Base-by-base conservation (phyloP, 1,139 yeast species). In the Diutina siamensis region DNA sequence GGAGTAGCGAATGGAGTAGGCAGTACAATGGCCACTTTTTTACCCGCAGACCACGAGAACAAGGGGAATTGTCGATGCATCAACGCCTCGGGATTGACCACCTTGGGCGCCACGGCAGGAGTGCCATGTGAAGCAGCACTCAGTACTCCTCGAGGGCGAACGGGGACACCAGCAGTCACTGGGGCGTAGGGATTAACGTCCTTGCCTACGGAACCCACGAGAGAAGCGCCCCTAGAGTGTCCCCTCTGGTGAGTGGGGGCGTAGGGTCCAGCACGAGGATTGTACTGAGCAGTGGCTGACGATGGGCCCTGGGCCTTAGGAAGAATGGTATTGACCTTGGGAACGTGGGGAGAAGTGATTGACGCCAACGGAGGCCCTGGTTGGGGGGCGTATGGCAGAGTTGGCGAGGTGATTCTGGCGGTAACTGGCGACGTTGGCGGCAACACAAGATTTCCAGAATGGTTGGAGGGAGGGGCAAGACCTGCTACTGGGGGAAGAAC, bases 11-110 rank as follows among this genome's bases (percentile, higher is more conserved):
- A 46, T 2, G 48, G 45, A 13, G 48, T 51, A 3, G 73, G 71
- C n/a, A 64, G 53, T 44, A 70, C 54, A 10, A 53, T 51, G 1
- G 59, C 65, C 10, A 61, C 62, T 28, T 57, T 60, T 36, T 57
- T 61, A 4, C 70, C 59, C 35, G 67, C 63, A 44, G 85, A 75
- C 85, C 94, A 88, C 48, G 74, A 68, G 58, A 87, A 83, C 33
- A 88, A 60, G 0, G 95, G 95, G 59, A 83, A 84, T 58, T 86
- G 95, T 48, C 85, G 68, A 46, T 68, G 70, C 28, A 57, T 55
- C 44, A 65, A 55, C 7, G 67, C 63, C 25, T 60, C 60, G 1
- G 74, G 73, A 48, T 69, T 36, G 15, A 13, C 18, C 19, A 36
- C 28, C 17, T 21, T 20, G 3, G 40, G 27, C 12, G 21, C 40